phyloP scores from a whole-genome alignment of 2,329 filamentous ascomycete species.

The Metarhizium brunneum region DNA sequence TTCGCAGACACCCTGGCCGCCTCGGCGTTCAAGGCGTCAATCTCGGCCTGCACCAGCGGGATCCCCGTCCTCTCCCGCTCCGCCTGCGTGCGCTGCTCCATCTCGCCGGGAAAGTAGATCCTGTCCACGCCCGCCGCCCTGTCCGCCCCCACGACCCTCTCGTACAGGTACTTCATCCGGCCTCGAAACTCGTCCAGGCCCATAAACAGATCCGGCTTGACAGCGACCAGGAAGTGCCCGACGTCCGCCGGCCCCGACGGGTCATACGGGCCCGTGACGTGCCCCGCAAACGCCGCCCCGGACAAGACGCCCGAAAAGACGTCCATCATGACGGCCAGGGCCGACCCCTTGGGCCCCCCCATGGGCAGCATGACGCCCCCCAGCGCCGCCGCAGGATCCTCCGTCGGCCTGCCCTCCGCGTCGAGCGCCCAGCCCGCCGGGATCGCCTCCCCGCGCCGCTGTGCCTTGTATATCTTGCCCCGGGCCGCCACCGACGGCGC shows the following conservation, averaged over 20 bases:
- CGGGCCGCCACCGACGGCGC: constrained; percentile 59
- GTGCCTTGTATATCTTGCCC: constrained; percentile 66
- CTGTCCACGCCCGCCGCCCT: constrained; percentile 46
- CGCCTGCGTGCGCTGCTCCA: constrained; percentile 46
- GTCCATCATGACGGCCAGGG: constrained; percentile 76
- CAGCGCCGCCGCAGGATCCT: constrained; percentile 62
- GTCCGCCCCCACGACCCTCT: constrained; percentile 42
- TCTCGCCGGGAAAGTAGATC: constrained; percentile 54
- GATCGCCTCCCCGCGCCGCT: constrained; percentile 59
- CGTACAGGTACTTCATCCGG: constrained; percentile 47
- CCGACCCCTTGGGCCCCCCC: constrained; percentile 76
- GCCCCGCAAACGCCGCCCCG: constrained; percentile 67
- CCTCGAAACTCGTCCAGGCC: constrained; percentile 57
- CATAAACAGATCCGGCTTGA: constrained; percentile 71
- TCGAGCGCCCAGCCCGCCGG: constrained; percentile 68
- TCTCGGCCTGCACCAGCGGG: constrained; percentile 46
- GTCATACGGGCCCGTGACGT: constrained; percentile 71
- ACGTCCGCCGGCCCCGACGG: constrained; percentile 59
- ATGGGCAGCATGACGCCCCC: constrained; percentile 78
- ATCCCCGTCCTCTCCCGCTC: constrained; percentile 46
- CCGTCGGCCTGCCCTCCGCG: constrained; percentile 55
- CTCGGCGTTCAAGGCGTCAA: constrained; percentile 46
- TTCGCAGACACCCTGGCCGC: constrained; percentile 33
- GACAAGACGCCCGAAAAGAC: constrained; percentile 75
- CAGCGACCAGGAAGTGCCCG: constrained; percentile 63